Evolutionary conservation across 2,329 filamentous ascomycete species (phyloP).

Genomic region (Fusarium sp.): DNA sequence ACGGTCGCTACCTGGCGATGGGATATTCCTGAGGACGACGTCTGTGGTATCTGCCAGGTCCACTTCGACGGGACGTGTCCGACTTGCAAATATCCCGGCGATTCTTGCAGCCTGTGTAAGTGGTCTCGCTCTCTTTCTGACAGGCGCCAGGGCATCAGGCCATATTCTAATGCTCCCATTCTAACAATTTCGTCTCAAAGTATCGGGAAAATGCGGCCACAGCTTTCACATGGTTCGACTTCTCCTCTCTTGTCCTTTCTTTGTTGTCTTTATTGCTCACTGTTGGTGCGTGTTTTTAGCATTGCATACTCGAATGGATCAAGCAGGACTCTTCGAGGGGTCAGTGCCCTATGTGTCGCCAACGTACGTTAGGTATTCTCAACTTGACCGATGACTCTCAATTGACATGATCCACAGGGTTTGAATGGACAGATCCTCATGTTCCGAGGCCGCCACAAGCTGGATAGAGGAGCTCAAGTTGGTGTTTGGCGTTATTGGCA

Average conservation of each 20-base stretch:
- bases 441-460: conserved; percentile 45
- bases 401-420: conserved; percentile 44
- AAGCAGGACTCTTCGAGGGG: conserved; percentile 93
- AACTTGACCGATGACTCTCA: not conserved
- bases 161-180: conserved; percentile 19
- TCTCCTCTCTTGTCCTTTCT: not conserved
- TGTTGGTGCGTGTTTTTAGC: conserved; percentile 61
- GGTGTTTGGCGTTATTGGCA: conserved; percentile 38
- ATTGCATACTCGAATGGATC: conserved; percentile 96
- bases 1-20: conserved; percentile 97
- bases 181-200: conserved; percentile 58
- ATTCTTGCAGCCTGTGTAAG: conserved; percentile 91
- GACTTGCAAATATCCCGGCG: conserved; percentile 96
- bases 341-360: conserved; percentile 97
- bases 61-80: conserved; percentile 98
- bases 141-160: conserved; percentile 12
- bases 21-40: conserved; percentile 97
- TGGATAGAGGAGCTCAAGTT: conserved; percentile 36
- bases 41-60: conserved; percentile 98
- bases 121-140: conserved; percentile 28
- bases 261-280: conserved; percentile 23
- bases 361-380: conserved; percentile 68
- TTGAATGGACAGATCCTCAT: conserved; percentile 54
- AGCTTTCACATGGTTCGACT: conserved; percentile 91
- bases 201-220: conserved; percentile 96